Evolutionary conservation across 768 basidiomycete species (phyloP), one percentile per base, ranked within the genome.

Genomic region (Macrolepiota fuliginosa): DNA sequence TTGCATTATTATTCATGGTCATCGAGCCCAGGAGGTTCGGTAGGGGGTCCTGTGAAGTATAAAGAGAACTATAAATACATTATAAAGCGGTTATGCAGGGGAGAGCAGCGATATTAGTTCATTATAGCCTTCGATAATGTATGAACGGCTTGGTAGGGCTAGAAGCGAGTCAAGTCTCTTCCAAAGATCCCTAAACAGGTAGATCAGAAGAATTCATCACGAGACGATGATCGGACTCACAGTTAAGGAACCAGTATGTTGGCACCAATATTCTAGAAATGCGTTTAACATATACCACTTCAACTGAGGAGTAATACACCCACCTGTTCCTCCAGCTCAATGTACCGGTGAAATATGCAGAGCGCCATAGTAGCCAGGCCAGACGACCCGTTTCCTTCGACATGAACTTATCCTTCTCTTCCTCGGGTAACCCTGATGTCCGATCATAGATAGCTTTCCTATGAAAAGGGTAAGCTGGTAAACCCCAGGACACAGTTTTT

Each of bases 391-490:
- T 79, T 73, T 90, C 83, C 70, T 84, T 86, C 58, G 79, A 74
- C 74, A 85, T 74, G 67, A 83, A 74, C 7, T 82, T 78, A n/a
- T 70, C 68, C 15, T 67, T 61, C 11, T 49, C 71, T 29, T 64
- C 76, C 52, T 79, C 76, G 1, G 58, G 49, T 29, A 45, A 12
- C 46, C 79, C 75, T 15, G 77, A 75, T 47, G 87, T 81, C 58
- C 86, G 77, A 74, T 91, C 90, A 67, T 90, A 91, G 27, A 92
- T 85, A 1, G 90, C 90, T 76, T 88, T 87, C 90, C 90, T 87
- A 27, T 24, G 7, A n/a, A 12, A 64, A 6, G 49, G 63, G 55
- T 47, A 65, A 62, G 49, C 7, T 2, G 17, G 52, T 54, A 24
- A n/a, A 59, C 12, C 24, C 19, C 19, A 27, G 24, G 7, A 29